Conservation (phyloP, 768 basidiomycete genomes). For the Pleurotus eryngii region DNA sequence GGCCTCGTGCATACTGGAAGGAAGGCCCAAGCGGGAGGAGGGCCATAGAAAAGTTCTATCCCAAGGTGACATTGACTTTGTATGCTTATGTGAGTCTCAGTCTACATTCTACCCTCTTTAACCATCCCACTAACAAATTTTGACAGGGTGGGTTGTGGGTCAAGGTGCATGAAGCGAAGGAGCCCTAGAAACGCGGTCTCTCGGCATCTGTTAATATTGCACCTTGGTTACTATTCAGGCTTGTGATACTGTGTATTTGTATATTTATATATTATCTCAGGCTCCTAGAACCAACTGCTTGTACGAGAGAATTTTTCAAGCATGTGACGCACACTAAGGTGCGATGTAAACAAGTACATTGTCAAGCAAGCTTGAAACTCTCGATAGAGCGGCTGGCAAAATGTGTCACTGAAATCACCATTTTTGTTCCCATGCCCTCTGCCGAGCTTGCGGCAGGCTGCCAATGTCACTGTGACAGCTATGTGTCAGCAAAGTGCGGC, state of each 20-base stretch:
- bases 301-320: too few relatives aligned
- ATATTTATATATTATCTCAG: background rate
- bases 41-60: slow-evolving; percentile 46
- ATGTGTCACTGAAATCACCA: too few relatives aligned
- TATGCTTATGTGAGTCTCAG: slow-evolving; percentile 38
- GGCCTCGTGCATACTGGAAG: slow-evolving; percentile 47
- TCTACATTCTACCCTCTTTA: background rate
- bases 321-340: too few relatives aligned
- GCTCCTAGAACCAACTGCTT: too few relatives aligned
- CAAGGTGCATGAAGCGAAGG: slow-evolving; percentile 36
- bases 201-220: too few relatives aligned
- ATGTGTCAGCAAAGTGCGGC: too few relatives aligned
- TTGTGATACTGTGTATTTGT: background rate
- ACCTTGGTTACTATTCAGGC: background rate
- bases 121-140: background rate
- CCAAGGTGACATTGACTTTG: slow-evolving; percentile 55
- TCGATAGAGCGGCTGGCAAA: too few relatives aligned
- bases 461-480: too few relatives aligned
- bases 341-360: too few relatives aligned
- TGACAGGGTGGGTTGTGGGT: slow-evolving; percentile 53
- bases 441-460: too few relatives aligned
- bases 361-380: too few relatives aligned
- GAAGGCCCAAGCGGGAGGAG: slow-evolving; percentile 39
- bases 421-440: too few relatives aligned
- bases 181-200: background rate